These are phyloP conservation scores for Sporothrix curviconia DNA, from an alignment of 2,329 filamentous ascomycete species.

Conservation along the genomic window DNA sequence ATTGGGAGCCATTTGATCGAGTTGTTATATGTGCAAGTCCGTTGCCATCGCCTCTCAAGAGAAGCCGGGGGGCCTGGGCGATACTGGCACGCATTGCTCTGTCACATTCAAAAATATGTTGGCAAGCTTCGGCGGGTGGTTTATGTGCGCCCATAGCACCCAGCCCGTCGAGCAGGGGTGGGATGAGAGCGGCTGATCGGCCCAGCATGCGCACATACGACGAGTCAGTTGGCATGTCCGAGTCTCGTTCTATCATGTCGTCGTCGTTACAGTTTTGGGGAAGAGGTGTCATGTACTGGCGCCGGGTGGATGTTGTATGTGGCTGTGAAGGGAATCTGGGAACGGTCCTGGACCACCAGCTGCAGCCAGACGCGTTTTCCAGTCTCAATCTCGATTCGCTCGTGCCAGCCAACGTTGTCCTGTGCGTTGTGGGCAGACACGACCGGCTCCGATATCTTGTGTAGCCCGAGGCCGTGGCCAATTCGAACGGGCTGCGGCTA, in stretches of 20 bases:
- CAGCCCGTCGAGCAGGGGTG: conserved; percentile 25
- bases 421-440: neutral
- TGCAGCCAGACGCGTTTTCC: conserved; percentile 32
- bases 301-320: conserved; percentile 28
- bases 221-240: conserved; percentile 15
- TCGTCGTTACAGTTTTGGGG: conserved; percentile 30
- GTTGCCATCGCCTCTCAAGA: too few species aligned
- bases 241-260: conserved; percentile 19
- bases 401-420: conserved; percentile 13
- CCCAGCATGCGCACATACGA: conserved; percentile 25
- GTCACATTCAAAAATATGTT: conserved; percentile 26
- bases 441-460: conserved; percentile 16
- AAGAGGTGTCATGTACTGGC: conserved; percentile 27
- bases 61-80: conserved; percentile 26
- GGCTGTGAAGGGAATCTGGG: conserved; percentile 29
- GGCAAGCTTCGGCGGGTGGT: conserved; percentile 25
- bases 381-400: conserved; percentile 25
- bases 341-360: conserved; percentile 31
- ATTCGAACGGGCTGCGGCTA: conserved; percentile 30
- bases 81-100: conserved; percentile 27
- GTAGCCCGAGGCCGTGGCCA: conserved; percentile 27
- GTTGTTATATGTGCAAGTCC: too few species aligned
- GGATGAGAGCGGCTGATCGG: conserved; percentile 27
- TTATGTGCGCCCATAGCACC: conserved; percentile 26
- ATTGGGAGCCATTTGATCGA: conserved; percentile 25